phyloP scores from a whole-genome alignment of 2,329 filamentous ascomycete genomes.

The Aureobasidium sp. region DNA sequence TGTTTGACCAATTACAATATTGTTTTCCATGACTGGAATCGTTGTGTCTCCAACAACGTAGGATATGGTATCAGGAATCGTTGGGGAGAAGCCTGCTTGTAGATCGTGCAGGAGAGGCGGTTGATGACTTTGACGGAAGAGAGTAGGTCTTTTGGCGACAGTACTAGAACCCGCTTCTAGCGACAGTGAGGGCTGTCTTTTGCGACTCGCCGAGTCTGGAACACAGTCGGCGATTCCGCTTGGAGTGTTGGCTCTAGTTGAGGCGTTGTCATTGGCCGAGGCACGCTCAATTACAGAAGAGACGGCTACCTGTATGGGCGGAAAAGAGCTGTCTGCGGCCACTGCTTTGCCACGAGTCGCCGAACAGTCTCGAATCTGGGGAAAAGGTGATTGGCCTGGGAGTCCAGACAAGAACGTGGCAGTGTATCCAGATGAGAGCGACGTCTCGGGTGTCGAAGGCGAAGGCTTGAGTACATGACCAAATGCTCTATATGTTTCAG shows the following conservation, averaged over 20 bases:
- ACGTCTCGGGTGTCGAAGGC: neutral
- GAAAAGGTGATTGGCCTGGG: neutral
- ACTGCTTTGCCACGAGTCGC: neutral
- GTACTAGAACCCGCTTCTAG: neutral
- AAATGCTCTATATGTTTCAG: neutral
- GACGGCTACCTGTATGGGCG: neutral
- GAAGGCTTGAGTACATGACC: neutral
- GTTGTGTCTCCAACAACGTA: neutral
- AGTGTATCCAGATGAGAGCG: neutral
- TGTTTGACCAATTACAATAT: neutral
- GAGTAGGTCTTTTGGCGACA: neutral
- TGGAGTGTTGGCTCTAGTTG: neutral
- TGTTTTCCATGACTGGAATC: neutral
- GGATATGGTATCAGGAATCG: neutral
- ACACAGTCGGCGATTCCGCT: neutral
- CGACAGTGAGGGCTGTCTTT: neutral
- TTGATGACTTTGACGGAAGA: neutral
- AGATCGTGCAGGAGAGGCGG: neutral
- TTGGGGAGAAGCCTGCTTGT: neutral
- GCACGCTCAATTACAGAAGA: neutral
- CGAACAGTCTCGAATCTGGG: neutral
- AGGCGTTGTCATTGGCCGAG: neutral
- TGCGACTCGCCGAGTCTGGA: neutral
- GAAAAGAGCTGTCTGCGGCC: neutral
- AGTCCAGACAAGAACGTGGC: neutral